A percentile compares a stretch with the other conserved stretches of the same genome.
phyloP scores from a whole-genome alignment of 2,329 filamentous ascomycete species.

The Cercospora zeae-maydis region DNA sequence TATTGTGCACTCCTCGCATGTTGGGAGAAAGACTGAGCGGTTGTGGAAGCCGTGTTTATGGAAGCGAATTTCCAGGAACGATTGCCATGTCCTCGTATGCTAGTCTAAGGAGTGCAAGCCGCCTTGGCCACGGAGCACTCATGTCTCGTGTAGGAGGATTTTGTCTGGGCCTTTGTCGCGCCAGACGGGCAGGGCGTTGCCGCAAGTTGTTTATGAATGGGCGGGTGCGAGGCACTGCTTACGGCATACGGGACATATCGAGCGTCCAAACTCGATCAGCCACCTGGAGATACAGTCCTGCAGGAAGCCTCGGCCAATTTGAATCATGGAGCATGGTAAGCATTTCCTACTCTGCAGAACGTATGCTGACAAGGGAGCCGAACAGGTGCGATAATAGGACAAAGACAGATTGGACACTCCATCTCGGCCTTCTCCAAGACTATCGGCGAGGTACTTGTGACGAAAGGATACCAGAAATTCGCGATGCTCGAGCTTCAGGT shows the following conservation, averaged over 20 bases:
- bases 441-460: neutral
- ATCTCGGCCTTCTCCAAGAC: neutral
- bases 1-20: too few relatives aligned
- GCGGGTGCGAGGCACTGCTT: neutral
- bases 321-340: neutral
- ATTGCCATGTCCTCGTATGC: too few relatives aligned
- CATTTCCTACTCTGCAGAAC: neutral
- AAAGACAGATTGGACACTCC: neutral
- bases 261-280: neutral
- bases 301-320: neutral
- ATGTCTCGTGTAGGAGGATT: too few relatives aligned
- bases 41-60: too few relatives aligned
- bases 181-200: neutral
- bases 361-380: neutral
- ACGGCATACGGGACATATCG: neutral
- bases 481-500: neutral
- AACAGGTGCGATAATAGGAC: neutral
- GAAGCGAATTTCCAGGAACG: too few relatives aligned
- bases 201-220: neutral
- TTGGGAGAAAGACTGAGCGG: too few relatives aligned
- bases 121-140: too few relatives aligned
- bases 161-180: neutral
- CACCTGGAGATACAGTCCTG: neutral
- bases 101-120: too few relatives aligned
- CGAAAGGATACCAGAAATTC: neutral